Evolutionary conservation across 495 filamentous ascomycete genomes (phyloP).

Genomic region (Trichoderma gamsii): DNA sequence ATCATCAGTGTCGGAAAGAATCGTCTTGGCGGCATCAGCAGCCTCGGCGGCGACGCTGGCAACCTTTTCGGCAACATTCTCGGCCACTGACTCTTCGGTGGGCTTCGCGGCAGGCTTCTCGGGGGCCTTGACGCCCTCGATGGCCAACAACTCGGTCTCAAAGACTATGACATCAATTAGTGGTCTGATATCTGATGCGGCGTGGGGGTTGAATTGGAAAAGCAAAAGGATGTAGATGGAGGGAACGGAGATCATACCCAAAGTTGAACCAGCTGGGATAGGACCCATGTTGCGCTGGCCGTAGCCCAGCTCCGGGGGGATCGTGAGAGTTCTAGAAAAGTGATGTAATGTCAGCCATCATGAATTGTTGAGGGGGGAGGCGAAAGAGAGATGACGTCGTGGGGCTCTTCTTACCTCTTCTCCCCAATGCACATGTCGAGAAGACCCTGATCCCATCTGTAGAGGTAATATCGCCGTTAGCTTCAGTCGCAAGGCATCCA

Average conservation of each 20-base stretch:
- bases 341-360: constrained; percentile 18
- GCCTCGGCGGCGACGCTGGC: constrained; percentile 39
- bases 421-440: constrained; percentile 96
- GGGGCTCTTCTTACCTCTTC: constrained; percentile 46
- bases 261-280: constrained; percentile 70
- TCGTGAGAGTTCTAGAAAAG: constrained; percentile 61
- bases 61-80: constrained; percentile 39
- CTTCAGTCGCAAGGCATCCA: background rate
- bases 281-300: constrained; percentile 67
- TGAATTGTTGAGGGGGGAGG: background rate
- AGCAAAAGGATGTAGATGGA: background rate
- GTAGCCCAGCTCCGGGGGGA: constrained; percentile 82
- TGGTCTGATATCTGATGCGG: constrained; percentile 23
- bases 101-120: constrained; percentile 46
- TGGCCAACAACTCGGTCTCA: constrained; percentile 86
- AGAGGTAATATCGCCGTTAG: constrained; percentile 2
- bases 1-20: constrained; percentile 45
- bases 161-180: constrained; percentile 52
- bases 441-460: constrained; percentile 81
- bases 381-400: background rate
- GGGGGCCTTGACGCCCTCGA: constrained; percentile 65
- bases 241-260: constrained; percentile 42
- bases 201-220: constrained; percentile 11
- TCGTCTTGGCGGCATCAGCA: constrained; percentile 39
- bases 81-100: constrained; percentile 32